A percentile compares a stretch with the other conserved stretches of the same genome.
Evolutionary conservation across 2,329 filamentous ascomycete genomes (phyloP).

Genomic region (Exophiala aquamarina): DNA sequence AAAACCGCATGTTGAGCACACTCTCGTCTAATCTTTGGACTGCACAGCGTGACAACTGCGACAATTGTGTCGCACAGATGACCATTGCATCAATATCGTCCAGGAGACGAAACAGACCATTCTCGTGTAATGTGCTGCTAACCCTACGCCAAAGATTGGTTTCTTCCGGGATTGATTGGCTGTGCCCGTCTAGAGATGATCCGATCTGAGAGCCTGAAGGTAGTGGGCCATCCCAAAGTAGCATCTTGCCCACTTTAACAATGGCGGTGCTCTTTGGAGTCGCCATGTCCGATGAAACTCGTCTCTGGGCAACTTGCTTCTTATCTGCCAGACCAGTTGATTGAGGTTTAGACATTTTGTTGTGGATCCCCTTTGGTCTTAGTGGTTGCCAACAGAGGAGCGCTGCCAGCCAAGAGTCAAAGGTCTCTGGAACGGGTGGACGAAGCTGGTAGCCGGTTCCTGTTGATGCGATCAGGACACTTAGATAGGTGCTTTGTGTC

Average conservation of each 20-base stretch:
- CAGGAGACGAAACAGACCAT: constrained; percentile 88
- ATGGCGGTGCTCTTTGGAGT: constrained; percentile 72
- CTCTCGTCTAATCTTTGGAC: constrained; percentile 88
- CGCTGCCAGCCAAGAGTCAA: constrained; percentile 54
- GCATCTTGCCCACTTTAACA: constrained; percentile 91
- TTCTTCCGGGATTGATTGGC: constrained; percentile 47
- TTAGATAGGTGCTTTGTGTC: constrained; percentile 47
- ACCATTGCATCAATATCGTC: constrained; percentile 80
- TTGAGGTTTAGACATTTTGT: constrained; percentile 52
- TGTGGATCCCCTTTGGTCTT: constrained; percentile 49
- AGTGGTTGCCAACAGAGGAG: constrained; percentile 53
- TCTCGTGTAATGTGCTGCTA: constrained; percentile 91
- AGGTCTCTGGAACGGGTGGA: constrained; percentile 51
- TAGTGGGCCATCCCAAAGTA: constrained; percentile 79
- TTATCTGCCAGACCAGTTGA: constrained; percentile 44
- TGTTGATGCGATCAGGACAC: constrained; percentile 48
- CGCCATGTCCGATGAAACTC: constrained; percentile 49
- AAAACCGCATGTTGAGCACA: constrained; percentile 88
- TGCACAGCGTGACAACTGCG: constrained; percentile 83
- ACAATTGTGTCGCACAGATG: constrained; percentile 80
- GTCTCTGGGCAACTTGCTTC: constrained; percentile 42
- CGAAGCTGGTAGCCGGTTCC: constrained; percentile 48
- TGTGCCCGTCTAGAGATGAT: constrained; percentile 25
- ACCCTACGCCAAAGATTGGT: constrained; percentile 73
- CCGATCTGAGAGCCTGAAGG: constrained; percentile 26